Conservation (phyloP, 2,329 filamentous ascomycete species). For the Arthrobotrys entomopaga region DNA sequence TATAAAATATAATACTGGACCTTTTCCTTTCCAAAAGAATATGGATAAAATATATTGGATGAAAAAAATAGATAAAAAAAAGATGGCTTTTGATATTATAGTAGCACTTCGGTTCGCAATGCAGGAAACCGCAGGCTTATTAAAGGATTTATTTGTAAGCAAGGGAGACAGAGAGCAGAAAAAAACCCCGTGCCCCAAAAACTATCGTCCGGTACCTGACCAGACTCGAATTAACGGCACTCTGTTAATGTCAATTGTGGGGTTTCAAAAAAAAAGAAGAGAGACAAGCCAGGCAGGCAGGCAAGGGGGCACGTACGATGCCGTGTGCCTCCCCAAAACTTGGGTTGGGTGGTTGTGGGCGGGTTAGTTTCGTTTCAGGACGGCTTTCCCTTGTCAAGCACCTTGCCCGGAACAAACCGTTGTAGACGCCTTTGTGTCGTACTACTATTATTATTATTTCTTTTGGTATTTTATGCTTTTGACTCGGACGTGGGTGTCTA, state of each 20-base stretch:
- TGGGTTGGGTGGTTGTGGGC: conserved; percentile 20
- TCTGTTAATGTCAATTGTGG: conserved; percentile 44
- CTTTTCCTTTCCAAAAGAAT: background rate
- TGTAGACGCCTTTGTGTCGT: conserved; percentile 36
- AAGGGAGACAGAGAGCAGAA: conserved; percentile 11
- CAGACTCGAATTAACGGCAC: conserved; percentile 19
- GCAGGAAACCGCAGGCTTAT: conserved; percentile 47
- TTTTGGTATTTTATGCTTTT: background rate
- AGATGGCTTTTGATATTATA: conserved; percentile 10
- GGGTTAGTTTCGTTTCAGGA: conserved; percentile 51
- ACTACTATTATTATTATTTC: background rate
- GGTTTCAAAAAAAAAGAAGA: conserved; percentile 40
- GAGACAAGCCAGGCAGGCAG: too few relatives aligned
- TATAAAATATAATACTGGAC: background rate
- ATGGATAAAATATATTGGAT: conserved; percentile 15
- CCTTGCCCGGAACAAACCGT: conserved; percentile 46
- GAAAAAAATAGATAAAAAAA: conserved; percentile 27
- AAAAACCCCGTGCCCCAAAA: conserved; percentile 25
- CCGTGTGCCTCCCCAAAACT: conserved; percentile 37
- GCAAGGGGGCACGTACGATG: conserved; percentile 25
- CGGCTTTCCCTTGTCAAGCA: conserved; percentile 35
- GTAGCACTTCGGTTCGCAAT: conserved; percentile 21
- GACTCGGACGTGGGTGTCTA: background rate
- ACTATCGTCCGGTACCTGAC: conserved; percentile 42
- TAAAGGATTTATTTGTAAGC: conserved; percentile 52